Evolutionary conservation across 345 rosid species (phyloP).

Genomic region (Iberis pinnata): DNA sequence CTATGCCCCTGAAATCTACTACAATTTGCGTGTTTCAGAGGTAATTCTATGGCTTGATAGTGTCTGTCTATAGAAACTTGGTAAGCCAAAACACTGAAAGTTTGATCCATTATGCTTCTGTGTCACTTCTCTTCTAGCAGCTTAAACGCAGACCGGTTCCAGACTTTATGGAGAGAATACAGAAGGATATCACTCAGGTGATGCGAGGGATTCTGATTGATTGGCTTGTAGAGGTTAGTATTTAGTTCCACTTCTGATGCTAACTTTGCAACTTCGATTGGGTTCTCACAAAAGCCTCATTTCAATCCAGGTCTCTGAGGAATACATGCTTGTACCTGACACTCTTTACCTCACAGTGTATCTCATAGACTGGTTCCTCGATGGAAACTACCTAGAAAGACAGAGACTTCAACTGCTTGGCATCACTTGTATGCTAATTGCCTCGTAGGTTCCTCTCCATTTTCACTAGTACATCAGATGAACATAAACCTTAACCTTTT

Average conservation of each 20-base stretch:
- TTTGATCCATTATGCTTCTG: conserved; percentile 7
- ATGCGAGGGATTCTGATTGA: conserved; percentile 92
- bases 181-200: conserved; percentile 65
- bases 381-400: conserved; percentile 60
- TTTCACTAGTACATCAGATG: neutral
- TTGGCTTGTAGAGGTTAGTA: conserved; percentile 95
- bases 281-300: conserved; percentile 15
- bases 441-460: conserved; percentile 62
- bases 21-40: conserved; percentile 74
- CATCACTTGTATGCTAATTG: conserved; percentile 88
- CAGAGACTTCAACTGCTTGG: conserved; percentile 87
- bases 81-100: conserved; percentile 2
- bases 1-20: conserved; percentile 68
- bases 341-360: conserved; percentile 78
- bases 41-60: conserved; percentile 34
- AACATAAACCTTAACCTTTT: neutral
- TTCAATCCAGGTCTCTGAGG: conserved; percentile 77
- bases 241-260: conserved; percentile 6
- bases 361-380: conserved; percentile 80
- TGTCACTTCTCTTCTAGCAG: conserved; percentile 36
- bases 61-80: neutral
- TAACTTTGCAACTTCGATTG: conserved; percentile 7
- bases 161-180: conserved; percentile 63
- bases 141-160: conserved; percentile 58
- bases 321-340: conserved; percentile 82